A percentile compares a stretch with the other conserved stretches of the same genome.
Evolutionary conservation across 352 stramenopile species (phyloP).

Genomic region (Phytophthora pistaciae): DNA sequence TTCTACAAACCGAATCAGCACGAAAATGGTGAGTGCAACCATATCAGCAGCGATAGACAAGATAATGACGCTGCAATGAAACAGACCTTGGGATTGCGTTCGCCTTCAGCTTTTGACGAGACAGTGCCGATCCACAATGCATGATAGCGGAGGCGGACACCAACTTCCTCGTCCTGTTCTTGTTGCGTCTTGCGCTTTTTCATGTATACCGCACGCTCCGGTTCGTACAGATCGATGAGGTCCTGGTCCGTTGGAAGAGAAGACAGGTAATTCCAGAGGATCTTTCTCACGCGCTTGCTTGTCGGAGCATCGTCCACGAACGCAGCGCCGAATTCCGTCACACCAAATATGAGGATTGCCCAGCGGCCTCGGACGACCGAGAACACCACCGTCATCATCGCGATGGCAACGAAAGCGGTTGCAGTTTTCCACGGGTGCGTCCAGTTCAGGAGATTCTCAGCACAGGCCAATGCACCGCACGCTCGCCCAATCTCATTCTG

Average conservation of each 20-base stretch:
- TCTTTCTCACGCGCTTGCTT: constrained; percentile 81
- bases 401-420: constrained; percentile 60
- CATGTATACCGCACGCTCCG: constrained; percentile 70
- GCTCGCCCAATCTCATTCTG: constrained; percentile 79
- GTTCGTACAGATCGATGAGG: constrained; percentile 79
- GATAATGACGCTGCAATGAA: background rate
- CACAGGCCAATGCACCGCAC: constrained; percentile 75
- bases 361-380: constrained; percentile 76
- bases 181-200: constrained; percentile 54
- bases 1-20: constrained; percentile 40
- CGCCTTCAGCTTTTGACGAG: constrained; percentile 68
- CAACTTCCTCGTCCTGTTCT: constrained; percentile 55
- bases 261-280: constrained; percentile 84
- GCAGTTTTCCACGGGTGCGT: constrained; percentile 89
- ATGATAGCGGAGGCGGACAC: constrained; percentile 69
- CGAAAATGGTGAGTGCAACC: constrained; percentile 3
- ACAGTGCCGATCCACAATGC: constrained; percentile 73
- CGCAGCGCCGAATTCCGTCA: constrained; percentile 82
- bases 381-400: constrained; percentile 62
- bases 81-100: constrained; percentile 75
- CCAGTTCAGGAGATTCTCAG: constrained; percentile 90
- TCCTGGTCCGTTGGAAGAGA: constrained; percentile 86
- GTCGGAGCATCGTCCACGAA: constrained; percentile 82
- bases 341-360: constrained; percentile 76
- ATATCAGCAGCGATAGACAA: background rate